A percentile compares a stretch with the other conserved stretches of the same genome.
Evolutionary conservation across 2,329 filamentous ascomycete species (phyloP).

Genomic region (Claviceps spartinae): DNA sequence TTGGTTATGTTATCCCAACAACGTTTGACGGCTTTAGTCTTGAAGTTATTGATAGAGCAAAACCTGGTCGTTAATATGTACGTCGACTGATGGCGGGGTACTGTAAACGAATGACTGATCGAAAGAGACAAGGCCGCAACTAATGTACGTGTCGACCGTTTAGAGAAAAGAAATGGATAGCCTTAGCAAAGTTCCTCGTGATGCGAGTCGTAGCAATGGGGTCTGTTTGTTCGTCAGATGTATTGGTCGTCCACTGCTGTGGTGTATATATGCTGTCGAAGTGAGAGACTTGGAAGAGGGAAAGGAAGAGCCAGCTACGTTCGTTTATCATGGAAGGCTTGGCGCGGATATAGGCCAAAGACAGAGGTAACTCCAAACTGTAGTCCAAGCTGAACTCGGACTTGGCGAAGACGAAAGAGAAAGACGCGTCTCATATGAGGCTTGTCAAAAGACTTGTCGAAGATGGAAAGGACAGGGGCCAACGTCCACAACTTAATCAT

Average conservation of each 20-base stretch:
- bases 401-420: constrained; percentile 4
- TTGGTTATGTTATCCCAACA: not conserved
- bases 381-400: constrained; percentile 1
- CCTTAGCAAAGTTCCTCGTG: not conserved
- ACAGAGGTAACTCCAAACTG: not conserved
- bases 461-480: constrained; percentile 3
- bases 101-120: not conserved
- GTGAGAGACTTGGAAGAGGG: not conserved
- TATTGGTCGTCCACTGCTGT: not conserved
- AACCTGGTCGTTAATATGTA: not conserved
- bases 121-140: not conserved
- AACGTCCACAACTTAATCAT: constrained; percentile 4
- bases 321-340: constrained; percentile 2
- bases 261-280: not conserved
- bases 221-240: not conserved
- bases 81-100: not conserved
- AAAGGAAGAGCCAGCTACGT: constrained; percentile 3
- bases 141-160: not conserved
- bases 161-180: not conserved
- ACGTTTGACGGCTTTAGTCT: not conserved
- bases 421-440: constrained; percentile 3
- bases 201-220: not conserved
- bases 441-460: constrained; percentile 4
- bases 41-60: not conserved
- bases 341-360: not conserved